phyloP scores from a whole-genome alignment of 768 basidiomycete species.

The Strobilomyces dryophilus region DNA sequence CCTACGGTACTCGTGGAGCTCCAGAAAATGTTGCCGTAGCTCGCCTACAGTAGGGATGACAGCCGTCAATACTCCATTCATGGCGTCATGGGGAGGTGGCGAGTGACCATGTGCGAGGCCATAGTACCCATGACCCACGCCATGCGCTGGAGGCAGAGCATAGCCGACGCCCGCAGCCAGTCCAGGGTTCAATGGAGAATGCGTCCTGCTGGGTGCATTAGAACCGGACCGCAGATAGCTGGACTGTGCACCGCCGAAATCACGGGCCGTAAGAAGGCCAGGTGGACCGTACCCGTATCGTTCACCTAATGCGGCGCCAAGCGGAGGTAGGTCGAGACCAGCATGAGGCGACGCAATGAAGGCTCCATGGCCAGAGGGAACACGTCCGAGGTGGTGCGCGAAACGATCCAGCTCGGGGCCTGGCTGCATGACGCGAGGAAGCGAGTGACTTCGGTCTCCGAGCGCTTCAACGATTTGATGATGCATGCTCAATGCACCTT shows the following conservation, averaged over 20 bases:
- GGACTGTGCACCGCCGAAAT: constrained; percentile 39
- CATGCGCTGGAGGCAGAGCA: constrained; percentile 38
- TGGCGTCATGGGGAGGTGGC: constrained; percentile 30
- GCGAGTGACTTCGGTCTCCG: constrained; percentile 31
- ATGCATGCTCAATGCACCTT: constrained; percentile 34
- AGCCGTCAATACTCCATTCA: constrained; percentile 26
- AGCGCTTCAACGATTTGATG: constrained; percentile 33
- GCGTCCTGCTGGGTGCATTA: constrained; percentile 66
- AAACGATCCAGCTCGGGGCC: constrained; percentile 31
- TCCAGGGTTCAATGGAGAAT: constrained; percentile 61
- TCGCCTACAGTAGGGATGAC: constrained; percentile 50
- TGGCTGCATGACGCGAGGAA: constrained; percentile 30
- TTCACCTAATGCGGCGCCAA: constrained; percentile 40
- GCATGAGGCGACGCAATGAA: constrained; percentile 36
- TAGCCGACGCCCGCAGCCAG: constrained; percentile 38
- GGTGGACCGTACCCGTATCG: constrained; percentile 36
- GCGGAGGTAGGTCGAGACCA: constrained; percentile 62
- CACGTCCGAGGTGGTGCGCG: constrained; percentile 32
- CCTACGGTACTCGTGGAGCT: constrained; percentile 59
- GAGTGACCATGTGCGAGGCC: constrained; percentile 36
- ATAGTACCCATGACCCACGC: constrained; percentile 34
- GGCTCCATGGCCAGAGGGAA: constrained; percentile 32
- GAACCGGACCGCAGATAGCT: constrained; percentile 65
- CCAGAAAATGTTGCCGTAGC: constrained; percentile 66
- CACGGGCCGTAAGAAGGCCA: constrained; percentile 29